These are phyloP conservation scores for Rhizopogon sp. DNA, from an alignment of 768 basidiomycete genomes.

Conservation along the genomic window DNA sequence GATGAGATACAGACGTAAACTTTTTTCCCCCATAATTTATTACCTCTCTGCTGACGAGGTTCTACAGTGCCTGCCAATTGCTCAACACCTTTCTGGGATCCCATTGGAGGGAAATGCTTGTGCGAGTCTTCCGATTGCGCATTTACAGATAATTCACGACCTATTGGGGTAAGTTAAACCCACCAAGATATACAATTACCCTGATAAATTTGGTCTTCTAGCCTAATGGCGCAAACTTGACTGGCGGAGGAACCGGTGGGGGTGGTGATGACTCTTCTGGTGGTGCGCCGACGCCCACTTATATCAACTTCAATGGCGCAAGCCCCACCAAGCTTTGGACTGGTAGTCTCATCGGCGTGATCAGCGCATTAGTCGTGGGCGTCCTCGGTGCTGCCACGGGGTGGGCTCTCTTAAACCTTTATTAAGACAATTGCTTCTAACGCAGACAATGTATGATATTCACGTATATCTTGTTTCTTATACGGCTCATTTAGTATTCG, in stretches of 20 bases:
- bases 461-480: too few relatives aligned
- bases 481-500: too few relatives aligned
- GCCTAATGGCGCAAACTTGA: conserved; percentile 68
- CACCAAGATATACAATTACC: background rate
- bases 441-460: background rate
- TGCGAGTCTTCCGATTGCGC: conserved; percentile 53
- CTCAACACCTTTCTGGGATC: conserved; percentile 80
- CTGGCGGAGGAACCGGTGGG: conserved; percentile 52
- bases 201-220: conserved; percentile 16
- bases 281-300: conserved; percentile 28
- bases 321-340: background rate
- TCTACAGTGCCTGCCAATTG: conserved; percentile 62
- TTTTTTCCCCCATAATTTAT: background rate
- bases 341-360: background rate
- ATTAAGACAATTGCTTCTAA: background rate
- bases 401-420: background rate
- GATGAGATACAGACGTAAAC: conserved; percentile 52
- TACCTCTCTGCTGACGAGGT: conserved; percentile 1
- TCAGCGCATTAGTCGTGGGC: conserved; percentile 3
- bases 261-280: conserved; percentile 16
- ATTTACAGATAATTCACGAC: conserved; percentile 58
- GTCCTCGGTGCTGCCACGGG: conserved; percentile 1
- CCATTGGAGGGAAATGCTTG: conserved; percentile 57
- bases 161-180: conserved; percentile 51
- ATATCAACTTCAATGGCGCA: conserved; percentile 44